Evolutionary conservation across 257 asterid genomes (phyloP).

Genomic region (Scutellaria baicalensis): DNA sequence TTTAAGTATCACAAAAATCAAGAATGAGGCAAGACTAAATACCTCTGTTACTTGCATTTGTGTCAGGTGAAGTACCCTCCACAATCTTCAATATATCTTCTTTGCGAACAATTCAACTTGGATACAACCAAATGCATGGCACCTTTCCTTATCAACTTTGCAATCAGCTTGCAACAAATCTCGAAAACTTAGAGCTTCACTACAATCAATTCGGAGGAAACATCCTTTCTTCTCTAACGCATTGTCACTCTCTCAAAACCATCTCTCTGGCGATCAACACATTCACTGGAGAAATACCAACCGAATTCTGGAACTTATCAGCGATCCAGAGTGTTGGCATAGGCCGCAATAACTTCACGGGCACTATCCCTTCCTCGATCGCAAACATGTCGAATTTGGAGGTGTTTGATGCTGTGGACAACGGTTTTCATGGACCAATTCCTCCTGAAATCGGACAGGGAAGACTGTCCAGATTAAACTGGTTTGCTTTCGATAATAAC

Average conservation of each 20-base stretch:
- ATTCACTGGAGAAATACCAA: not conserved
- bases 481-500: not conserved
- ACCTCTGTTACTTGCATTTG: not conserved
- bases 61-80: not conserved
- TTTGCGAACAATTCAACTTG: not conserved
- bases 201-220: not conserved
- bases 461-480: not conserved
- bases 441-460: constrained; percentile 9
- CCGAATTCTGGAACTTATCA: not conserved
- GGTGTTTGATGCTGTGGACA: not conserved
- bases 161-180: not conserved
- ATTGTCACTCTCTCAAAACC: not conserved
- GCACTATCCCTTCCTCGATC: constrained; percentile 5
- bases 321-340: not conserved
- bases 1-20: too few relatives aligned
- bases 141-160: not conserved
- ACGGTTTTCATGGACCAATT: constrained; percentile 6
- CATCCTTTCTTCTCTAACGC: not conserved
- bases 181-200: not conserved
- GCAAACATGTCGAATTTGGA: constrained; percentile 13
- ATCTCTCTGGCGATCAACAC: not conserved
- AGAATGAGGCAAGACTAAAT: too few relatives aligned
- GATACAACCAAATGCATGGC: not conserved
- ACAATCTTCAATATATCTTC: not conserved
- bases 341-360: not conserved